Evolutionary conservation across 768 basidiomycete genomes (phyloP), one percentile per base, ranked within the genome.

Genomic region (Calocybe indica): DNA sequence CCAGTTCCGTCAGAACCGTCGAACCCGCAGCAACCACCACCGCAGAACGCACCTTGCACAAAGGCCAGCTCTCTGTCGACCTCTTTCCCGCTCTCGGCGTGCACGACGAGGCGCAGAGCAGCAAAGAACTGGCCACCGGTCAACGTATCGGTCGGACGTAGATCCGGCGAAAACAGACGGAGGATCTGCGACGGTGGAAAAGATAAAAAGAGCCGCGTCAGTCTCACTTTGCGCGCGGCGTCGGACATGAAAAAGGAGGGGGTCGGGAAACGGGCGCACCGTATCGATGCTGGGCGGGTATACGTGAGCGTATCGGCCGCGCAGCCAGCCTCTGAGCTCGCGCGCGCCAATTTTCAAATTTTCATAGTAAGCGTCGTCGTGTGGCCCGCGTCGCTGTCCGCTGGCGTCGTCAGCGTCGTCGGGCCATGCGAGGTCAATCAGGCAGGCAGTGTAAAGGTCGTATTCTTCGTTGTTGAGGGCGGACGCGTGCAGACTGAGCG

Each of bases 101-200:
- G 87, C 6, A 78, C 61, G 1, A 84, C 75, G 2, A 91, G 76
- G 36, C 88, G 67, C 15, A 88, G 66, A 0, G 76, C 81, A 6
- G 87, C 87, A 55, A 90, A 90, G 59, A 90, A 87, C 55, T 91
- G 83, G 11, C 83, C 82, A 1, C 82, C 81, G 7, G 72, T 71
- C 32, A 91, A 67, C 2, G 67, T 64, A 54, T 86, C 83, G 6
- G 68, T 65, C 7, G 68, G 72, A 0, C 65, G 69, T 41, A 85
- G 65, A 46, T 65, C 70, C 2, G 85, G 81, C 35, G 72, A 70
- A 58, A 89, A 88, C 1, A 84, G 60, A 39, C 70, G 76, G 43
- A 91, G 67, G 48, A 88, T 82, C 86, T 89, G 54, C 22, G 22
- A 22, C 22, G 22, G 22, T 22, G 22, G 22, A 22, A 22, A 4